Percentiles rank a stretch among this genome's conserved stretches.
These are phyloP conservation scores for Neonectria magnoliae DNA, from an alignment of 2,329 filamentous ascomycete genomes.

Conservation along the genomic window DNA sequence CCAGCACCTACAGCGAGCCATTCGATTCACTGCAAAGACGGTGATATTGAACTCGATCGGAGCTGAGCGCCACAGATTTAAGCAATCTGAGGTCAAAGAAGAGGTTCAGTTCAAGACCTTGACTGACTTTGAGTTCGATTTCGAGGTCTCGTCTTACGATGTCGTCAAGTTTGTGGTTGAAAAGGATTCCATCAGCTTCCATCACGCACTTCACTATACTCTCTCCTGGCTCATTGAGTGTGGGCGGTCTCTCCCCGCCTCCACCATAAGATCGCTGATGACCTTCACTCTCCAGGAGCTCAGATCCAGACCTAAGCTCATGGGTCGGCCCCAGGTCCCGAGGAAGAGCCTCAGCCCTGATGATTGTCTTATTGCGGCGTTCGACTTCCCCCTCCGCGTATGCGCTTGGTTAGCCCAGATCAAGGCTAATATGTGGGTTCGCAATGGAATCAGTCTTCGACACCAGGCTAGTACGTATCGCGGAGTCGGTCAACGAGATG, in stretches of 20 bases:
- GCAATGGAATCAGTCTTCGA: conserved; percentile 93
- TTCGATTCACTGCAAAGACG: conserved; percentile 79
- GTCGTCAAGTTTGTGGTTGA: conserved; percentile 91
- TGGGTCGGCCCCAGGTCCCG: conserved; percentile 67
- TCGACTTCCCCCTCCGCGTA: conserved; percentile 92
- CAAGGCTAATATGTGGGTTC: conserved; percentile 98
- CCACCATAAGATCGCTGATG: conserved; percentile 74
- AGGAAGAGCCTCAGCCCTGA: conserved; percentile 71
- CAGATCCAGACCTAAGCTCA: conserved; percentile 69
- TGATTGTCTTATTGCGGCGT: conserved; percentile 85
- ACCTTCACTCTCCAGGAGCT: conserved; percentile 78
- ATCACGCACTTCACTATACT: conserved; percentile 95
- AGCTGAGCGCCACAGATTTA: conserved; percentile 86
- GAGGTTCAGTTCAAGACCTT: conserved; percentile 84
- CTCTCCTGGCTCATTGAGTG: conserved; percentile 95
- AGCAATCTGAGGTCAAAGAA: conserved; percentile 86
- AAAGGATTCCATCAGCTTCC: conserved; percentile 92
- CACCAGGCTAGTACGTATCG: conserved; percentile 96
- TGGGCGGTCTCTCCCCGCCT: conserved; percentile 77
- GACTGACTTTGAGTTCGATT: conserved; percentile 82
- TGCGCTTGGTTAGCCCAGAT: conserved; percentile 98
- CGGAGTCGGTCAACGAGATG: conserved; percentile 87
- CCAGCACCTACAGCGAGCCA: conserved; percentile 74
- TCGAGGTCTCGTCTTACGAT: conserved; percentile 63
- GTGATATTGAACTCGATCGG: conserved; percentile 92